Base-by-base conservation (phyloP, 306 rosid species). In the Glycine soja region DNA sequence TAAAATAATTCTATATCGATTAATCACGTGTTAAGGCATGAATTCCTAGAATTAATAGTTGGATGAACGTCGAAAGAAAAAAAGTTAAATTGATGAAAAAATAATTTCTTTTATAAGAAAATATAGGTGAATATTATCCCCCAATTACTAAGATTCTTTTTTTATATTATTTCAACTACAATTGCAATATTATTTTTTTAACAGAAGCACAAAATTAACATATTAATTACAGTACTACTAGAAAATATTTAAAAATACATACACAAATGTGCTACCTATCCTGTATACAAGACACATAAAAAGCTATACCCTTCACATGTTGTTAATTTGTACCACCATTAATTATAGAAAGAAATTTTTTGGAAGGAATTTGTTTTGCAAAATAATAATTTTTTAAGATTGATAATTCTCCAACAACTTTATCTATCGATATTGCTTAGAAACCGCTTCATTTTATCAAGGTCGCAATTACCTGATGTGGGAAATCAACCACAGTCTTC, bases 381-480 rank as follows among this genome's bases (percentile, higher is more conserved):
- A 36, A 48, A 10, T 24, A 7, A 19, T 15, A 53, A 30, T 32
- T 3, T 5, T 45, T 8, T 48, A 42, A 73, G 75, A 56, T 16
- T 62, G 69, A 81, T 47, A 72, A 81, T 38, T 78, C 45, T 63
- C 65, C 84, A 84, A 87, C 88, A 85, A 84, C 75, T 68, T 62
- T 63, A 15, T 64, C 6, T 40, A 67, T 77, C 11, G 66, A 82
- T 68, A 79, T 79, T 85, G 85, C 82, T 82, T 85, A 81, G 81
- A 77, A 82, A 82, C 78, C 24, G 81, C 70, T 72, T 83, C 77
- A 84, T 71, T 82, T 79, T 15, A 76, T 57, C 11, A 79, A 82
- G 78, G 86, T 66, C 78, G 36, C 83, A 59, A 59, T 52, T 40
- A 70, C 65, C 12, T 53, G 85, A 72, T 78, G 83, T 79, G 77